Evolutionary conservation across 2,329 filamentous ascomycete species (phyloP), one percentile per base, ranked within the genome.

Genomic region (Colletotrichum sp.): DNA sequence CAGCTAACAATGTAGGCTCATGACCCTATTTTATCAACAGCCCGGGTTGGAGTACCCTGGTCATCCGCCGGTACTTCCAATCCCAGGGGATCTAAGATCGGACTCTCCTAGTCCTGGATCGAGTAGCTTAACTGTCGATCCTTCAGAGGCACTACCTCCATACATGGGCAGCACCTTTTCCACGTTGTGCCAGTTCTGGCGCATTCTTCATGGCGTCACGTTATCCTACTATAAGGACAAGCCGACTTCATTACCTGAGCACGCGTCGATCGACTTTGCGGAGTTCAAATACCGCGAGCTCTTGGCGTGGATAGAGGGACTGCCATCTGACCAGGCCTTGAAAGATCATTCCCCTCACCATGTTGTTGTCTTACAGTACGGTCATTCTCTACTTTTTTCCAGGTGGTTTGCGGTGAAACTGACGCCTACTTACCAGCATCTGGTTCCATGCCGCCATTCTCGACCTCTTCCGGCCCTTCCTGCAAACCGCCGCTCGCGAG

Each of bases 231-330:
- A 81, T 7, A 77, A 79, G 3, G 74, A 77, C 10, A 73, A 71
- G 21, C 72, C 71, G 10, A 77, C 72, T 2, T 77, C 78, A 3
- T 30, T 71, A 2, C 28, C 13, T n/a, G 18, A 74, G 12, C 69
- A 72, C 14, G 70, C 78, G 18, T 72, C 75, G 16, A 71, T 83
- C 4, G 75, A 77, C 9, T 82, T 85, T 63, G 82, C 82, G 1
- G 85, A 87, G 74, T 80, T 80, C 57, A 85, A 84, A 24, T 87
- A 83, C 68, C 83, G 83, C 7, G 84, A 87, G 74, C 78, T 87
- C 0, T 79, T 87, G 16, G 81, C 82, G 2, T 87, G 85, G 84
- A 81, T 79, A 7, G 83, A 85, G 24, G 79, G 73, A 3, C 70
- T 87, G 13, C 82, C 83, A 0, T 28, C 75, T 7, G 71, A 73